These are phyloP conservation scores for Westerdykella sp. DNA, from an alignment of 2,329 filamentous ascomycete species.

Conservation along the genomic window DNA sequence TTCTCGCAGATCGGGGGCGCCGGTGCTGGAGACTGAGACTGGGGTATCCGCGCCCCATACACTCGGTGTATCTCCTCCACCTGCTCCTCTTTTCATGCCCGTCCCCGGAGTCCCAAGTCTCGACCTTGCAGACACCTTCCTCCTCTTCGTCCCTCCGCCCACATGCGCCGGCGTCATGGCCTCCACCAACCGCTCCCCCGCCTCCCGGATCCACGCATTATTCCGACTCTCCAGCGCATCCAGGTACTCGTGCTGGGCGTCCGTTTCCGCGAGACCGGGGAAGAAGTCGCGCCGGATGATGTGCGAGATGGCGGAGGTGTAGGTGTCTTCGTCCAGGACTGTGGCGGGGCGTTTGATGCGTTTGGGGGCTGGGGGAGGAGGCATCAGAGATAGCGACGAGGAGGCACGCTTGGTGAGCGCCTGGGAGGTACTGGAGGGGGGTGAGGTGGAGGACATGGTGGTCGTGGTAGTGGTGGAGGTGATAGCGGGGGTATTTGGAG, in stretches of 20 bases:
- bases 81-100: conserved; percentile 14
- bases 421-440: conserved; percentile 37
- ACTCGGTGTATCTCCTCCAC: conserved; percentile 53
- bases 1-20: conserved; percentile 12
- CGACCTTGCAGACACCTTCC: conserved; percentile 4
- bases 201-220: conserved; percentile 76
- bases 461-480: background rate
- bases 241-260: conserved; percentile 86
- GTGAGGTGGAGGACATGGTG: conserved; percentile 14
- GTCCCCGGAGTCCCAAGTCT: conserved; percentile 30
- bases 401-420: conserved; percentile 61
- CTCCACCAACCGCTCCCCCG: conserved; percentile 56
- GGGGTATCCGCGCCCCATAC: conserved; percentile 67
- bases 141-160: conserved; percentile 29
- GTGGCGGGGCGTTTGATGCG: conserved; percentile 85
- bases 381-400: conserved; percentile 67
- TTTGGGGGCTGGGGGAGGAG: conserved; percentile 76
- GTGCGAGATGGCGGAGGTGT: conserved; percentile 81
- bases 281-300: conserved; percentile 98
- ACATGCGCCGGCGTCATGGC: conserved; percentile 72
- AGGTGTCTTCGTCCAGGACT: conserved; percentile 88
- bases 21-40: conserved; percentile 47
- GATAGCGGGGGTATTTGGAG: background rate
- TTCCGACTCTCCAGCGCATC: conserved; percentile 85
- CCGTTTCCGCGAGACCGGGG: conserved; percentile 77